Base-by-base conservation (phyloP, 1,284 basidiomycete genomes). In the Ganoderma leucocontextum region DNA sequence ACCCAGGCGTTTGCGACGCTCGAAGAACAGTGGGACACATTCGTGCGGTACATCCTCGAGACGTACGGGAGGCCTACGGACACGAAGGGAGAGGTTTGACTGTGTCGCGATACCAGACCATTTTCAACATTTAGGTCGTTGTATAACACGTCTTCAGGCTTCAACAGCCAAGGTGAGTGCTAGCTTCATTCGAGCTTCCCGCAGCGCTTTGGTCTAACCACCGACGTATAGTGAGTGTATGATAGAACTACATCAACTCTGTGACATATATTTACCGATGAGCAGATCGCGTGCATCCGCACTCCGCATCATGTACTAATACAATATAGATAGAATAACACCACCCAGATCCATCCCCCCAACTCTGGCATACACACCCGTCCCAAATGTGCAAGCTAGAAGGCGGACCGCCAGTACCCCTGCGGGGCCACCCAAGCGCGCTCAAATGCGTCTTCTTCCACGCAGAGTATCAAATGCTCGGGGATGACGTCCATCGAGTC, bases 1-100 rank as follows among this genome's bases (percentile, higher is more conserved):
- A 72, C 73, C 42, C 71, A 60, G 2, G 86, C 88, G 1, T 74
- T 86, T 36, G 70, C 60, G 17, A 63, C 75, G 29, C 91, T 89
- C 85, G 86, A 90, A 71, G 78, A 74, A 52, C 81, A 81, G 13
- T 92, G 91, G 90, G 66, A 74, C 1, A 78, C 73, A 55, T 91
- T 88, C 74, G 70, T 90, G n/a, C 77, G 82, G 62, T 81, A 62
- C 55, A 60, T 72, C 25, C 2, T 67, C 13, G 68, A 67, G 5
- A 49, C 55, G 2, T 62, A 69, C 57, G 64, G 65, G 19, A 22
- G n/a, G 12, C 15, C 29, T 15, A 13, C 29, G 0, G 29, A 2
- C 15, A 4, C 6, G 1, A 13, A 17, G 13, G 52, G 29, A 33
- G 4, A 33, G 12, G 15, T 33, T 33, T 53, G 49, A 52, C 4